phyloP scores from a whole-genome alignment of 2,329 filamentous ascomycete species.

The Diaporthe ampelina region DNA sequence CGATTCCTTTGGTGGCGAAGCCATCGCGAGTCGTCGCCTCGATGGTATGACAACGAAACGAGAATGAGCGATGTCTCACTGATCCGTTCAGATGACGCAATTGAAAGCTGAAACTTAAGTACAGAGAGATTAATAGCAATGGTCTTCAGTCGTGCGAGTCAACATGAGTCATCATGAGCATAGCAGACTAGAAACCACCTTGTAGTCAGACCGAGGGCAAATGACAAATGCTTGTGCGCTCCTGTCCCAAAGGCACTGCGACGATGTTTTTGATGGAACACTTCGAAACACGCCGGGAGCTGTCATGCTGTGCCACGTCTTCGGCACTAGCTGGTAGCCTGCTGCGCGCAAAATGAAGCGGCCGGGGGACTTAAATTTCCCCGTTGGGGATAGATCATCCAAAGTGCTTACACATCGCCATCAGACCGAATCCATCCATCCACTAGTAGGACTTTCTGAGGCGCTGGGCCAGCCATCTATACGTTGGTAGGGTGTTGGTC shows the following conservation, averaged over 20 bases:
- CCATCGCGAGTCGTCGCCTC: not conserved
- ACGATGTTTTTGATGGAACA: not conserved
- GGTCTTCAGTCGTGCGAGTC: not conserved
- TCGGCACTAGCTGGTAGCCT: not conserved
- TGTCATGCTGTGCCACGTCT: not conserved
- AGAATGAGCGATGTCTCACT: not conserved
- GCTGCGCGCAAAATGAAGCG: not conserved
- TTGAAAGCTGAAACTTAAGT: not conserved
- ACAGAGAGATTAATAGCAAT: not conserved
- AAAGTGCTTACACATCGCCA: not conserved
- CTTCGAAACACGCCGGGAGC: not conserved
- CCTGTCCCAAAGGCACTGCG: not conserved
- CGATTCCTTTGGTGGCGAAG: not conserved
- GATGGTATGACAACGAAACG: not conserved
- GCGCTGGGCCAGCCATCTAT: not conserved
- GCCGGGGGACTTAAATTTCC: not conserved
- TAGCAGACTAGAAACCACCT: not conserved
- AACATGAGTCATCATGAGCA: too few relatives aligned
- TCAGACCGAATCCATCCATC: not conserved
- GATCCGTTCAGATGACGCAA: not conserved
- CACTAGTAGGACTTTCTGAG: not conserved
- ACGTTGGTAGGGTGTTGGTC: not conserved
- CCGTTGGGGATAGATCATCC: not conserved
- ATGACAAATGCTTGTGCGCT: constrained; percentile 1
- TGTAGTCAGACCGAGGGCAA: not conserved